phyloP scores from a whole-genome alignment of 2,329 filamentous ascomycete species.

The Mycogone perniciosa region DNA sequence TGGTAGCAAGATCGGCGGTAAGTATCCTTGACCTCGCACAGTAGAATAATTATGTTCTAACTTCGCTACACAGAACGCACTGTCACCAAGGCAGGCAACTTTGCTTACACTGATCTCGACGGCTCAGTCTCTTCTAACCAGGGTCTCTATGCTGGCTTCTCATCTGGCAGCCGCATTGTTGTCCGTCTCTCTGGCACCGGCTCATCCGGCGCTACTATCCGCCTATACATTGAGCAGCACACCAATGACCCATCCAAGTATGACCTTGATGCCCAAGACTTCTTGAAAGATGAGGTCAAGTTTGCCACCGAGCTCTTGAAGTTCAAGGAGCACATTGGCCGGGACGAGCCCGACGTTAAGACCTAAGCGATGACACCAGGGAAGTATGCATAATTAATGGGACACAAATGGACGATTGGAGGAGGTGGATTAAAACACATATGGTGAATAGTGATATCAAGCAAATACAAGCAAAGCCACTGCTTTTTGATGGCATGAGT shows the following conservation, averaged over 20 bases:
- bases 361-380: conserved; percentile 49
- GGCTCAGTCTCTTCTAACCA: conserved; percentile 94
- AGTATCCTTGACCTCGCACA: conserved; percentile 16
- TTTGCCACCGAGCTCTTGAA: conserved; percentile 80
- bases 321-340: conserved; percentile 88
- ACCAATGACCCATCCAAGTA: conserved; percentile 75
- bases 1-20: conserved; percentile 72
- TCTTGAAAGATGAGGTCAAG: conserved; percentile 82
- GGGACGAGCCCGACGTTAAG: conserved; percentile 93
- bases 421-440: background rate
- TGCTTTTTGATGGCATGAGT: too few relatives aligned
- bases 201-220: conserved; percentile 90
- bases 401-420: background rate
- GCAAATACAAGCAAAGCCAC: background rate
- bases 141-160: conserved; percentile 90
- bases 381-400: background rate
- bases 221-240: conserved; percentile 95
- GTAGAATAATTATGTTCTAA: conserved; percentile 15
- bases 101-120: conserved; percentile 97
- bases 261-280: conserved; percentile 80
- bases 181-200: conserved; percentile 93
- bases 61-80: conserved; percentile 53
- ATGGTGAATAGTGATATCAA: background rate
- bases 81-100: conserved; percentile 86
- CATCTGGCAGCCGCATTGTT: conserved; percentile 89